Base-by-base conservation (phyloP, 106 monocot genomes). In the Triglochin maritima region DNA sequence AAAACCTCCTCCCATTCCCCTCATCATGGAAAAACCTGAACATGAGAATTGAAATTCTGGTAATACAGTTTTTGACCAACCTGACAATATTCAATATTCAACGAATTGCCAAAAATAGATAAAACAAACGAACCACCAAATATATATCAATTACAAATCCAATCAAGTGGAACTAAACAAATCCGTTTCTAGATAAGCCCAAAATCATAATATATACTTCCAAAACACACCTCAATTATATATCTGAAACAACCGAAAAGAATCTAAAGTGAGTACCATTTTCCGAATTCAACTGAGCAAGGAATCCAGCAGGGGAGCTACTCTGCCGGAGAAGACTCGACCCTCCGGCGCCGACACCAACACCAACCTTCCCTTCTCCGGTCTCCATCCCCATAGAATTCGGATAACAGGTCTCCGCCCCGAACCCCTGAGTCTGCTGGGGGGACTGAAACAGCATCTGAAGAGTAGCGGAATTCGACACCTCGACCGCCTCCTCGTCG, bases 281-380 rank as follows among this genome's bases (percentile, higher is more conserved):
- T 17, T 79, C 74, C 6, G 65, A 57, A 44, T 59, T 52, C 13
- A 79, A 29, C 14, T 73, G 59, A 3, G 74, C 49, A 65, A 79
- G 65, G 10, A 79, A 52, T 3, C 73, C 69, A 12, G 73, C 74
- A 0, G 79, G 71, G 15, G 72, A 81, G 56, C 75, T 71, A 51
- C 66, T 75, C 11, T 75, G 75, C 49, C 75, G 41, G 47, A 75
- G 66, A 4, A 75, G 70, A 56, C 57, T 68, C 2, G 47, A 68
- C 5, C 56, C 72, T 5, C 51, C 43, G 11, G 46, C 47, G 44
- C 44, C n/a, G 13, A 1, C 51, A 7, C 17, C 63, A 45, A 7
- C 14, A 6, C 70, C 48, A 55, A 9, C 60, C 70, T 65, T 71
- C 14, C 56, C 5, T 44, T 47, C 51, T 43, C 49, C 70, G 4